phyloP scores from a whole-genome alignment of 306 rosid genomes.

The Rosa chinensis region DNA sequence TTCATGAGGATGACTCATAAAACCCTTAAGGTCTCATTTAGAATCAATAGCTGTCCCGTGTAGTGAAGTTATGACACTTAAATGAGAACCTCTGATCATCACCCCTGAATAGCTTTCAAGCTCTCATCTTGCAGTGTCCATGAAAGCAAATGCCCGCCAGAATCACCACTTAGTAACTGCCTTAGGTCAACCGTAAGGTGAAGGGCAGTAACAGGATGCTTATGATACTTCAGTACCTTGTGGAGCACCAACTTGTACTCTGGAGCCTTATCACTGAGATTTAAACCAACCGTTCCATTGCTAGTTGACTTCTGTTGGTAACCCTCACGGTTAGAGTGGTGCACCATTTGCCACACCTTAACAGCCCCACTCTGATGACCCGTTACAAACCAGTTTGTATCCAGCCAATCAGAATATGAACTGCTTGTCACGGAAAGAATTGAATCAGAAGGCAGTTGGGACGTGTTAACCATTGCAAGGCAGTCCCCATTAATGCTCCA shows the following conservation, averaged over 20 bases:
- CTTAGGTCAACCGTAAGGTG: slow-evolving; percentile 75
- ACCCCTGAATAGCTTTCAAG: slow-evolving; percentile 72
- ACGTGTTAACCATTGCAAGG: slow-evolving; percentile 84
- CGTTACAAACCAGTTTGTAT: slow-evolving; percentile 92
- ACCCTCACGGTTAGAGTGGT: slow-evolving; percentile 55
- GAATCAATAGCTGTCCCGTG: slow-evolving; percentile 40
- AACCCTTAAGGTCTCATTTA: slow-evolving; percentile 41
- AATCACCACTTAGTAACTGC: slow-evolving; percentile 93
- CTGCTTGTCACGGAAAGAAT: slow-evolving; percentile 87
- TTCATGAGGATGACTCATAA: slow-evolving; percentile 26
- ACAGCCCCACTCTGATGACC: slow-evolving; percentile 99
- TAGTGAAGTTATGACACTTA: slow-evolving; percentile 43
- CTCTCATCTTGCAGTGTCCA: slow-evolving; percentile 90
- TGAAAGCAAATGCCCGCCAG: slow-evolving; percentile 79
- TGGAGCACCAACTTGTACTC: slow-evolving; percentile 81
- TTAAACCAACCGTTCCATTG: slow-evolving; percentile 47
- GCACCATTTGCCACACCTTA: slow-evolving; percentile 97
- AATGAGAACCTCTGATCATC: slow-evolving; percentile 35
- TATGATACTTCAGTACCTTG: slow-evolving; percentile 84
- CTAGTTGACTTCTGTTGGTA: slow-evolving; percentile 57
- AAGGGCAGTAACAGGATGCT: slow-evolving; percentile 87
- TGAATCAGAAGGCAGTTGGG: slow-evolving; percentile 96
- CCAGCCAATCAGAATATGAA: slow-evolving; percentile 88
- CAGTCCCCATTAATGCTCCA: slow-evolving; percentile 99
- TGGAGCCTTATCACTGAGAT: slow-evolving; percentile 52